Percentiles rank a stretch among this genome's conserved stretches.
phyloP scores from a whole-genome alignment of 129 eudicot genomes.

The Logfia minima region DNA sequence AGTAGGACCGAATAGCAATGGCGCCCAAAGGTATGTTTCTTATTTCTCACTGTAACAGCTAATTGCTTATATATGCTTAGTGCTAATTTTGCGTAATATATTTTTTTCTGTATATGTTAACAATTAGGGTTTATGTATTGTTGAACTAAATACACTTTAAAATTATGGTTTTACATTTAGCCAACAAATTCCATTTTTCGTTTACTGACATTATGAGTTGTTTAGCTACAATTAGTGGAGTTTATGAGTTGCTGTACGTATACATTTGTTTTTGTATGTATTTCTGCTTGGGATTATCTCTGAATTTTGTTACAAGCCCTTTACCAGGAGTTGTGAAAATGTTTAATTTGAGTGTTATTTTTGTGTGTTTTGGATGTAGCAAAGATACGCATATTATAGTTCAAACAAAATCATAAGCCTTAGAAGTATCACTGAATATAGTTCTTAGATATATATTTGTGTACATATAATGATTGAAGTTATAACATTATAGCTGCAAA shows the following conservation, averaged over 20 bases:
- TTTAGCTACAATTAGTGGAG: not conserved
- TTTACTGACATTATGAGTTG: not conserved
- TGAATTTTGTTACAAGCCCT: not conserved
- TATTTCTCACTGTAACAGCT: too few species aligned
- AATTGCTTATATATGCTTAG: too few species aligned
- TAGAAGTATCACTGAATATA: not conserved
- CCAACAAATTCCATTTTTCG: not conserved
- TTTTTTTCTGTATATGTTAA: too few species aligned
- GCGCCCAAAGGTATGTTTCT: conserved; percentile 34
- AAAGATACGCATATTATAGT: not conserved
- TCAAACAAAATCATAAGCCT: not conserved
- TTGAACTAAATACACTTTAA: not conserved
- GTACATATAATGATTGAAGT: too few species aligned
- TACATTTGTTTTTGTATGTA: not conserved
- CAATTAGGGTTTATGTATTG: not conserved
- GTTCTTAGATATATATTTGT: too few species aligned
- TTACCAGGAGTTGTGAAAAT: not conserved
- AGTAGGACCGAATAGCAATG: conserved; percentile 28
- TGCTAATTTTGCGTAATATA: not conserved
- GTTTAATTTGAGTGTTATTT: not conserved
- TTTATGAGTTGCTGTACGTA: not conserved
- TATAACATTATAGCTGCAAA: too few species aligned
- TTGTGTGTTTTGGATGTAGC: not conserved
- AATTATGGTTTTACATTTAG: not conserved
- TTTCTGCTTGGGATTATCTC: too few species aligned